Evolutionary conservation across 2,329 filamentous ascomycete genomes (phyloP).

Genomic region (Fusarium tuaranense): DNA sequence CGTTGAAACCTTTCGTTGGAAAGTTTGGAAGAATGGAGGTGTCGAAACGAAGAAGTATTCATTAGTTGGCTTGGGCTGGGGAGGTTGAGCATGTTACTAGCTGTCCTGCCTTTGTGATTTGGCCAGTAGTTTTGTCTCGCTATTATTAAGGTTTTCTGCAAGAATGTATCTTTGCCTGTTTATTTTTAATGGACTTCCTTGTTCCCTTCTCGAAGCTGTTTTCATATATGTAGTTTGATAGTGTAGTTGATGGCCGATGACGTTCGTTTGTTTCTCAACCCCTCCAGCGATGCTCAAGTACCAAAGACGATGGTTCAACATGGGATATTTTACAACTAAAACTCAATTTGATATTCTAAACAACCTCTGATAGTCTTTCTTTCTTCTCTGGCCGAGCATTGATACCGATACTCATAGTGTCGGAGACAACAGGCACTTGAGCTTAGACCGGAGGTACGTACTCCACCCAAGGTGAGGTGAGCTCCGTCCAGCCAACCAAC

Average conservation of each 20-base stretch:
- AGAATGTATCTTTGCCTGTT: slow-evolving; percentile 31
- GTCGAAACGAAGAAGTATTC: not conserved
- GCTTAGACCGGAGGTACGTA: slow-evolving; percentile 33
- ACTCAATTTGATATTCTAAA: not conserved
- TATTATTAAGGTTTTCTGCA: slow-evolving; percentile 28
- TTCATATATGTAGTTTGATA: not conserved
- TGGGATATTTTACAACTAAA: not conserved
- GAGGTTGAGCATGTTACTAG: slow-evolving; percentile 13
- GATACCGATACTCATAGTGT: not conserved
- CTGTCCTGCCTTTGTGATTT: slow-evolving; percentile 15
- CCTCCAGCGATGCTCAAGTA: not conserved
- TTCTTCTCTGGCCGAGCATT: not conserved
- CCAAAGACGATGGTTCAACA: no score
- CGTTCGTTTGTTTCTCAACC: not conserved
- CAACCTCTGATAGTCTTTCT: not conserved
- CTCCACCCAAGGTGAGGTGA: slow-evolving; percentile 23
- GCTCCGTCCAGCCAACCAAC: slow-evolving; percentile 32
- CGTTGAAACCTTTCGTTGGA: not conserved
- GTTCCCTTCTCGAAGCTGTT: slow-evolving; percentile 8
- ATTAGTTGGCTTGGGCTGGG: not conserved
- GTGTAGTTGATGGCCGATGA: not conserved
- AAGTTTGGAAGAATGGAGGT: slow-evolving; percentile 2
- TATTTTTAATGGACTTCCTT: slow-evolving; percentile 26
- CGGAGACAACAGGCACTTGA: not conserved
- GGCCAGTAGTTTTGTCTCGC: slow-evolving; percentile 16